Base-by-base conservation (phyloP, 139 green algal genomes). In the Picochlorum sp. region DNA sequence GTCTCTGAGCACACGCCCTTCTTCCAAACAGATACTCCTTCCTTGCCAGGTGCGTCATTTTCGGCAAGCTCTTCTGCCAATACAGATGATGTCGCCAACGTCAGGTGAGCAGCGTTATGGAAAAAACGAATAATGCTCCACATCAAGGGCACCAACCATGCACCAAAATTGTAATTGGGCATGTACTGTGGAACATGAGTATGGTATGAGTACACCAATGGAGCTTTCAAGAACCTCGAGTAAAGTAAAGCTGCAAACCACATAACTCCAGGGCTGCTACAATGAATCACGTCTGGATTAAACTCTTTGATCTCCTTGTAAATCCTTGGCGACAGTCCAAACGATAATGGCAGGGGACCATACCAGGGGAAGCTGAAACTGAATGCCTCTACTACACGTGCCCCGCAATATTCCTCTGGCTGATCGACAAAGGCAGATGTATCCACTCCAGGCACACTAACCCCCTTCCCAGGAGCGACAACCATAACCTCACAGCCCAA, bases 171-270 rank as follows among this genome's bases (percentile, higher is more conserved):
- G 73, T 92, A 91, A 56, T 69, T 73, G 3, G 88, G 88, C 61
- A 96, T 89, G 84, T 97, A 97, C 67, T 94, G 80, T 4, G 94
- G 94, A 21, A 99, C 85, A 77, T 99, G 94, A 2, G 94, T 99
- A 82, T 99, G 94, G 76, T 99, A 99, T 9, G 82, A 92, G 55
- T 98, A 79, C 38, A 94, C 81, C n/a, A 98, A 75, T 1, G 94
- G 90, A 8, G 89, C 72, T 44, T 76, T 76, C 23, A 98, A 77
- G 55, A 97, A 67, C 54, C 90, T 89, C 6, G 88, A 79, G 70
- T 97, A 98, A 52, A 96, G 66, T 28, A 91, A 84, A 26, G 87
- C 89, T 3, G 91, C 85, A 60, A 78, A 65, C 59, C 58, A 70
- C 71, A 78, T 78, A n/a, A 73, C 59, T 24, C 71, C 71, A 13